phyloP scores from a whole-genome alignment of 2,329 filamentous ascomycete genomes.

The Xylariales sp. region DNA sequence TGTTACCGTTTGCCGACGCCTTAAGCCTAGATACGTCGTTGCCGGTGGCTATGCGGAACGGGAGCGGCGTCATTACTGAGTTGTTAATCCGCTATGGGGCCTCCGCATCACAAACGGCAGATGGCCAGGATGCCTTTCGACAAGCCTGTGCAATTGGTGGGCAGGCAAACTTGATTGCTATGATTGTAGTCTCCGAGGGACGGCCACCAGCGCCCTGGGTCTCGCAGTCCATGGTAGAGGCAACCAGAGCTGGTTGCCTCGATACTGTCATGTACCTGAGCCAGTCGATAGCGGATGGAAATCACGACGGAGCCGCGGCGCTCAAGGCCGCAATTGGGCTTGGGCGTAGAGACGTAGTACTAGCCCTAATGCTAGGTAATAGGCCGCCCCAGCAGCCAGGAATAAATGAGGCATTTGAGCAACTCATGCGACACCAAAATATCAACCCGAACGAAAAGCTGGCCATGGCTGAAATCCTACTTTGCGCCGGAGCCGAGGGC shows the following conservation, averaged over 20 bases:
- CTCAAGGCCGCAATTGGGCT: slow-evolving; percentile 62
- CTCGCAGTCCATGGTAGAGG: slow-evolving; percentile 65
- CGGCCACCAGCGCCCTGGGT: slow-evolving; percentile 57
- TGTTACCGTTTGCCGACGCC: slow-evolving; percentile 65
- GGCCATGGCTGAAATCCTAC: slow-evolving; percentile 64
- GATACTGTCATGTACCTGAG: slow-evolving; percentile 63
- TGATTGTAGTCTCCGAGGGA: slow-evolving; percentile 63
- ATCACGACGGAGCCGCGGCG: slow-evolving; percentile 63
- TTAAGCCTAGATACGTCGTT: slow-evolving; percentile 62
- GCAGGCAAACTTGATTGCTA: slow-evolving; percentile 58
- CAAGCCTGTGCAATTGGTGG: slow-evolving; percentile 61
- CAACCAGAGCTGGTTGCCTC: slow-evolving; percentile 61
- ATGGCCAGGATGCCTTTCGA: slow-evolving; percentile 65
- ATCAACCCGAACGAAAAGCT: slow-evolving; percentile 63
- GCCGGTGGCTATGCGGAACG: slow-evolving; percentile 59
- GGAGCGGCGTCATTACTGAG: slow-evolving; percentile 58
- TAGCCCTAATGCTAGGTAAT: slow-evolving; percentile 65
- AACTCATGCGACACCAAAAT: slow-evolving; percentile 59
- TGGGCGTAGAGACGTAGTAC: slow-evolving; percentile 64
- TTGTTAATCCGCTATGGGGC: slow-evolving; percentile 65
- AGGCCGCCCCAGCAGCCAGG: slow-evolving; percentile 61
- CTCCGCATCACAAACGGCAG: slow-evolving; percentile 58
- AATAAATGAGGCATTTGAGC: slow-evolving; percentile 63
- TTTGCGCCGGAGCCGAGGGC: slow-evolving; percentile 69
- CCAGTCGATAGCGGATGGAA: slow-evolving; percentile 64